Conservation (phyloP, 2,329 filamentous ascomycete species). For the Phyllachora maydis region DNA sequence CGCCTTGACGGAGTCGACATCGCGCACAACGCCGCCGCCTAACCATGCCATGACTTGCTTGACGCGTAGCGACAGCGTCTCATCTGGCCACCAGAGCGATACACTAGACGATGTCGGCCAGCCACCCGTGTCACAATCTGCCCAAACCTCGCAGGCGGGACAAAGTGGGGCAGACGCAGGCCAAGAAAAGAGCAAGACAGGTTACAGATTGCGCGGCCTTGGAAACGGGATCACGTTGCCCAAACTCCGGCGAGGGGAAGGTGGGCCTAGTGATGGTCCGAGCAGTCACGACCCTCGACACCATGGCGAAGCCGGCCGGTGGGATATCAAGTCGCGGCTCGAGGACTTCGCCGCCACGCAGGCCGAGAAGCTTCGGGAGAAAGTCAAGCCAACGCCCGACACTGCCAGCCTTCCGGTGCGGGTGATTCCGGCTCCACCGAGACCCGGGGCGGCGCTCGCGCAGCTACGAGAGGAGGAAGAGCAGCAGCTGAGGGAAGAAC, state of each 20-base stretch:
- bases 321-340: slow-evolving; percentile 34
- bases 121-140: no score
- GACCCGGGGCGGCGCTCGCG: slow-evolving; percentile 33
- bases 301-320: slow-evolving; percentile 13
- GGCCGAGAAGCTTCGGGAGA: slow-evolving; percentile 37
- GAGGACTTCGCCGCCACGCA: slow-evolving; percentile 41
- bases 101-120: no score
- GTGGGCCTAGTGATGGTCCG: no score
- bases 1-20: slow-evolving; percentile 29
- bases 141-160: no score
- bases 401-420: slow-evolving; percentile 34
- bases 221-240: not conserved
- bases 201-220: not conserved
- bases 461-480: slow-evolving; percentile 34
- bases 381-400: slow-evolving; percentile 28
- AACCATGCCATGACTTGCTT: slow-evolving; percentile 6
- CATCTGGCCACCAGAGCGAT: slow-evolving; percentile 6
- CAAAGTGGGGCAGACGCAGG: no score
- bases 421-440: slow-evolving; percentile 38
- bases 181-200: no score
- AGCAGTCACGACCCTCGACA: no score
- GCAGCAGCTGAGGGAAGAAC: no score
- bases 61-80: slow-evolving; percentile 14
- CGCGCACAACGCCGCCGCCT: slow-evolving; percentile 20
- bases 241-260: no score